phyloP scores from a whole-genome alignment of 768 basidiomycete genomes.

The Leccinum fibrillosum region DNA sequence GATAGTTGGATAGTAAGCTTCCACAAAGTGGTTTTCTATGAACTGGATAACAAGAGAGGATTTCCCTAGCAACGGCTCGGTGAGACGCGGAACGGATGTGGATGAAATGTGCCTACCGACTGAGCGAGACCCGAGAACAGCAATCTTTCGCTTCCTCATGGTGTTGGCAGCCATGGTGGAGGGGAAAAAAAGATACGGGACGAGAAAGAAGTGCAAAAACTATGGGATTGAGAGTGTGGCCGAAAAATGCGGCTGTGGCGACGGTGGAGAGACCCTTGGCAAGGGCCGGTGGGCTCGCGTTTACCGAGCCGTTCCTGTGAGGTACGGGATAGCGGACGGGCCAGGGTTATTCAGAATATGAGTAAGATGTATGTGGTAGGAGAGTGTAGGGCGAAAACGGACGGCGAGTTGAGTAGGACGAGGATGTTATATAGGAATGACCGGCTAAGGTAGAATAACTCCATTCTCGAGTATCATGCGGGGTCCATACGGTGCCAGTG shows the following conservation, averaged over 20 bases:
- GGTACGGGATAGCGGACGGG: conserved; percentile 7
- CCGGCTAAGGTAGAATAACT: not conserved
- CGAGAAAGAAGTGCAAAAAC: conserved; percentile 12
- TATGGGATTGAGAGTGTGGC: conserved; percentile 8
- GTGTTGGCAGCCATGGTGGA: conserved; percentile 32
- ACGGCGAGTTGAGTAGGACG: conserved; percentile 2
- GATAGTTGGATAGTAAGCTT: conserved; percentile 94
- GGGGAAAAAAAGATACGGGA: conserved; percentile 2
- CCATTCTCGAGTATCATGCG: conserved; percentile 20
- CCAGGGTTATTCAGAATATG: conserved; percentile 14
- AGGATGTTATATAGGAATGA: conserved; percentile 20
- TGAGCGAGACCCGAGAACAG: conserved; percentile 81
- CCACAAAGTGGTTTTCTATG: conserved; percentile 88
- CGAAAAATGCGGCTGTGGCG: conserved; percentile 24
- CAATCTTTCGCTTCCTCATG: conserved; percentile 84
- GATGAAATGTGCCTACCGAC: conserved; percentile 58
- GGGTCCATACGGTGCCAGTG: conserved; percentile 29
- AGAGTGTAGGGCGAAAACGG: conserved; percentile 1
- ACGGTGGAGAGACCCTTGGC: conserved; percentile 6
- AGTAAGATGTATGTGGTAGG: not conserved
- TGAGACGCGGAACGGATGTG: conserved; percentile 10
- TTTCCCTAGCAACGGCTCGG: conserved; percentile 63
- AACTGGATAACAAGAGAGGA: conserved; percentile 91
- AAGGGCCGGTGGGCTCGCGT: conserved; percentile 13
- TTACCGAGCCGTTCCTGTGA: conserved; percentile 32